phyloP scores from a whole-genome alignment of 495 filamentous ascomycete genomes.

The Podospora sp. region DNA sequence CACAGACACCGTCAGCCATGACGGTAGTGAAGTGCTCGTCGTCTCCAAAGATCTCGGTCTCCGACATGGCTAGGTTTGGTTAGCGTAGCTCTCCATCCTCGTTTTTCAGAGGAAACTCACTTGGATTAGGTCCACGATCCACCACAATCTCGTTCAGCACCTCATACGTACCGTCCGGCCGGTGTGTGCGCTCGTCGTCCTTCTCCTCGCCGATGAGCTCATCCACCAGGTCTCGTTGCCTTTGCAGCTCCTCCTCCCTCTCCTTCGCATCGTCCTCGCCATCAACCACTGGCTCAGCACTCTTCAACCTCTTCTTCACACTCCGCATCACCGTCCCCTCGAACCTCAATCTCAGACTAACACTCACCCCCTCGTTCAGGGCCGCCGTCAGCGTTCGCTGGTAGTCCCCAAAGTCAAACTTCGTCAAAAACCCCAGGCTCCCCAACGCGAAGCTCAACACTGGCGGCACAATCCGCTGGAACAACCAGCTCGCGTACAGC shows the following conservation, averaged over 20 bases:
- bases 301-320: constrained; percentile 45
- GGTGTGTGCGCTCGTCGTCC: constrained; percentile 79
- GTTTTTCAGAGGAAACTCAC: constrained; percentile 47
- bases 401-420: constrained; percentile 85
- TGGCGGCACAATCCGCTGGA: constrained; percentile 94
- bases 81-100: background rate
- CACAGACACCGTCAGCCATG: constrained; percentile 84
- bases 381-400: constrained; percentile 68
- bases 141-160: constrained; percentile 93
- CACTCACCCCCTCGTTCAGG: constrained; percentile 81
- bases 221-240: constrained; percentile 74
- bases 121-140: constrained; percentile 87
- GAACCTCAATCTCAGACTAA: constrained; percentile 86
- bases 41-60: constrained; percentile 90
- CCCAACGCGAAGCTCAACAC: constrained; percentile 90
- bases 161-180: constrained; percentile 76
- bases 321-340: constrained; percentile 95
- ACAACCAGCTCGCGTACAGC: constrained; percentile 93
- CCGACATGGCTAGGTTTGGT: constrained; percentile 67
- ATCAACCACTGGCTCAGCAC: constrained; percentile 13
- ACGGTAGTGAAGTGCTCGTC: constrained; percentile 91
- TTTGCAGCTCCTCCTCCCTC: constrained; percentile 31
- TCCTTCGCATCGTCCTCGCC: constrained; percentile 36
- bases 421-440: constrained; percentile 92
- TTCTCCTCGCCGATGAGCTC: constrained; percentile 83